phyloP scores from a whole-genome alignment of 345 rosid genomes.

The Garcia nutans region DNA sequence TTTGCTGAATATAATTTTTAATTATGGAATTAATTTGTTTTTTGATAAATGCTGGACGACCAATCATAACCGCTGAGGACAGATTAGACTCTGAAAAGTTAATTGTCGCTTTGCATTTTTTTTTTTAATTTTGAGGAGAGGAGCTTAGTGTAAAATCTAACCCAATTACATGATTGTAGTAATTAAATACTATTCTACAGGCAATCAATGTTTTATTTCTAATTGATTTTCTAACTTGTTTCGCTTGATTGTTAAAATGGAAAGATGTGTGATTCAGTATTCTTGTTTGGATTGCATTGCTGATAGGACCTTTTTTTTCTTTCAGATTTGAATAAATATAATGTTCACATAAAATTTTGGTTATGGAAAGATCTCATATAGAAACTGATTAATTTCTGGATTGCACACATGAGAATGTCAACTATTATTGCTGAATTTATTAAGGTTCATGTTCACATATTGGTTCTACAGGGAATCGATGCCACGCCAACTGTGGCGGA shows the following conservation, averaged over 20 bases:
- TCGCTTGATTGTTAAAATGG: neutral
- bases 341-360: too few species aligned
- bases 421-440: too few species aligned
- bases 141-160: neutral
- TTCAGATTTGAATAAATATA: neutral
- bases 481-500: slow-evolving; percentile 24
- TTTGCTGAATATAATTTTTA: too few species aligned
- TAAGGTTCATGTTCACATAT: slow-evolving; percentile 3
- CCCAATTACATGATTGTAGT: neutral
- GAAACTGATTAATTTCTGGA: neutral
- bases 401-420: neutral
- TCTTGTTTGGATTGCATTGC: neutral
- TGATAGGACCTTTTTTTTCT: neutral
- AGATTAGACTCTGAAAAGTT: neutral
- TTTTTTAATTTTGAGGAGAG: neutral
- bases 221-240: neutral
- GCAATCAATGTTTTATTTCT: too few species aligned
- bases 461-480: slow-evolving; percentile 30
- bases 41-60: too few species aligned
- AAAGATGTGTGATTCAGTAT: neutral
- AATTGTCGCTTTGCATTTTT: neutral
- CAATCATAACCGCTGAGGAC: neutral
- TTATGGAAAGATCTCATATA: neutral
- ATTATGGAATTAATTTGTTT: too few species aligned
- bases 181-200: neutral